phyloP scores from a whole-genome alignment of 2,329 filamentous ascomycete genomes.

The Bisporella sp. region DNA sequence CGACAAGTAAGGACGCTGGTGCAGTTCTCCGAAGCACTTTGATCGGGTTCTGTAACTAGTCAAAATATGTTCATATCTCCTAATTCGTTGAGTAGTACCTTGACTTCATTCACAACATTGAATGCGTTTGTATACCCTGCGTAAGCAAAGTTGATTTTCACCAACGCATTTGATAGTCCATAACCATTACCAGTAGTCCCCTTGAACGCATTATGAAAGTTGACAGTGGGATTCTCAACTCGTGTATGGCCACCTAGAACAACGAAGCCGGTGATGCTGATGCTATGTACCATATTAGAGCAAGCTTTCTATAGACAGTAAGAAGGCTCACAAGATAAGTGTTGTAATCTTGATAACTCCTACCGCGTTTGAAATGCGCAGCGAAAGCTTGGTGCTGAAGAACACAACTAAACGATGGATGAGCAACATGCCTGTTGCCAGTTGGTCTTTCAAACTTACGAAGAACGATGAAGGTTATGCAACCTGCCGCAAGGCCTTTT shows the following conservation, averaged over 20 bases:
- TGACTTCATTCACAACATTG: constrained; percentile 55
- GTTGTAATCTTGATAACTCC: constrained; percentile 54
- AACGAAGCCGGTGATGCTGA: constrained; percentile 53
- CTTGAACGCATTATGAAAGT: constrained; percentile 48
- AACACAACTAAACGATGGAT: constrained; percentile 30
- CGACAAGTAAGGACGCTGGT: constrained; percentile 41
- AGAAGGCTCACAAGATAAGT: constrained; percentile 43
- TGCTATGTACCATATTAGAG: constrained; percentile 22
- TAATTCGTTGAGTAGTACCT: constrained; percentile 23
- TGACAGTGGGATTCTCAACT: constrained; percentile 42
- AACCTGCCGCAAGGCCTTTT: constrained; percentile 58
- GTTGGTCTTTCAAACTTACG: constrained; percentile 31
- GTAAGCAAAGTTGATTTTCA: constrained; percentile 54
- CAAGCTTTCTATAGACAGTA: constrained; percentile 1
- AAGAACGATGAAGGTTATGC: constrained; percentile 31
- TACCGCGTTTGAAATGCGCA: constrained; percentile 48
- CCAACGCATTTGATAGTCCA: constrained; percentile 50
- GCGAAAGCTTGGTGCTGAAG: constrained; percentile 50
- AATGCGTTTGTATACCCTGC: constrained; percentile 52
- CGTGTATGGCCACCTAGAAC: constrained; percentile 49
- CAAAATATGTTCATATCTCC: not conserved
- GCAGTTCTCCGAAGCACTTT: constrained; percentile 45
- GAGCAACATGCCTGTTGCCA: not conserved
- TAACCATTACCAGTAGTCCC: constrained; percentile 38
- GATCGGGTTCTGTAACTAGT: constrained; percentile 42